Evolutionary conservation across 2,329 filamentous ascomycete species (phyloP).

Genomic region (Cadophora luteo-olivacea): DNA sequence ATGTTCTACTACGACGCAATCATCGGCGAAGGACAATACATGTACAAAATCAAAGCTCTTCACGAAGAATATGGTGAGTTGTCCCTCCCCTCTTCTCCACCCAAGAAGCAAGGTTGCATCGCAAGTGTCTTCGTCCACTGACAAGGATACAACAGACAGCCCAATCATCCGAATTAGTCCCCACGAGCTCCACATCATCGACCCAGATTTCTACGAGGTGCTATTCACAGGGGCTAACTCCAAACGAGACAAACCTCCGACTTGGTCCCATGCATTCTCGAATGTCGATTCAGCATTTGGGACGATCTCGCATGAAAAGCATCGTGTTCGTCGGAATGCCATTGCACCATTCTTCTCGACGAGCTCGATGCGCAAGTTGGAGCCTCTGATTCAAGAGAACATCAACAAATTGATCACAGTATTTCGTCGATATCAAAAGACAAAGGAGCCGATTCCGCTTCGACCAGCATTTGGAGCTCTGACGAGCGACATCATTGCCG

Average conservation of each 20-base stretch:
- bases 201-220: constrained; percentile 37
- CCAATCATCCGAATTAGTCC: constrained; percentile 34
- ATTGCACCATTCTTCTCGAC: constrained; percentile 35
- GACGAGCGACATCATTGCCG: constrained; percentile 38
- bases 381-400: constrained; percentile 29
- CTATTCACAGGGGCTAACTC: constrained; percentile 34
- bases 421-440: constrained; percentile 24
- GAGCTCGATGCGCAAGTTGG: constrained; percentile 24
- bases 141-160: constrained; percentile 21
- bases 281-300: constrained; percentile 25
- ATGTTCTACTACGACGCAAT: constrained; percentile 50
- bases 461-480: constrained; percentile 26
- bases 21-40: constrained; percentile 49
- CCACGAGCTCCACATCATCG: constrained; percentile 32
- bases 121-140: background rate
- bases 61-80: constrained; percentile 49
- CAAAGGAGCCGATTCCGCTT: constrained; percentile 21
- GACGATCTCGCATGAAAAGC: constrained; percentile 30
- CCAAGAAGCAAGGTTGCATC: background rate
- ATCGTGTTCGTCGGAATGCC: constrained; percentile 31
- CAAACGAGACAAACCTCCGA: constrained; percentile 30
- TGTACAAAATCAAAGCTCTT: constrained; percentile 50
- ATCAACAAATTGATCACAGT: constrained; percentile 25
- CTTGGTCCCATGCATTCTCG: constrained; percentile 27
- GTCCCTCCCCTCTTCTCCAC: background rate